Conservation (phyloP, 2,329 filamentous ascomycete genomes). For the Ophiobolus disseminans region DNA sequence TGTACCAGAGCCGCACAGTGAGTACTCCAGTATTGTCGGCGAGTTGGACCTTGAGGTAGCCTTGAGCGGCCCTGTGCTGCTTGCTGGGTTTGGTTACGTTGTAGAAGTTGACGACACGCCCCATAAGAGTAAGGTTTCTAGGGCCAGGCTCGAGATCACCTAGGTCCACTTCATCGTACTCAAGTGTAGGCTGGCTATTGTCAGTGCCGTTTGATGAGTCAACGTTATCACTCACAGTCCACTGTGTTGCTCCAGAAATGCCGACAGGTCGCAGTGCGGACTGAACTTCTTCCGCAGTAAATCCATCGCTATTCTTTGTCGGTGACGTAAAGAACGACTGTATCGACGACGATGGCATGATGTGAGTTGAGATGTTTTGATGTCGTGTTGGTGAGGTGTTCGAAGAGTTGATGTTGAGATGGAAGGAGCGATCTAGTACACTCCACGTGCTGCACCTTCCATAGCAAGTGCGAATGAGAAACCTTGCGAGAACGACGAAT, state of each 20-base stretch:
- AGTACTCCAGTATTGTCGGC: conserved; percentile 64
- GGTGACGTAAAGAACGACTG: neutral
- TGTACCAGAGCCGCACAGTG: conserved; percentile 63
- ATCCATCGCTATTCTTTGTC: conserved; percentile 28
- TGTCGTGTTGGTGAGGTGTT: too few species aligned
- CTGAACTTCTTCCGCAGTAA: conserved; percentile 58
- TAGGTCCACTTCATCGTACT: conserved; percentile 59
- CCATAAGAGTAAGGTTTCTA: conserved; percentile 59
- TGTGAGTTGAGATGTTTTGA: too few species aligned
- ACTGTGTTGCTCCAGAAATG: conserved; percentile 29
- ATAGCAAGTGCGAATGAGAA: too few species aligned
- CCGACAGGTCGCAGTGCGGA: conserved; percentile 45
- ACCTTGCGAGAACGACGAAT: too few species aligned
- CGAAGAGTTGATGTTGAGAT: neutral
- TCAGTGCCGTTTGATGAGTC: conserved; percentile 6
- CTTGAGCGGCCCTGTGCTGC: conserved; percentile 55
- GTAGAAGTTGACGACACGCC: conserved; percentile 64
- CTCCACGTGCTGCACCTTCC: too few species aligned
- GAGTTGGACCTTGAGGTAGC: conserved; percentile 62
- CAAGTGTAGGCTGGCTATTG: conserved; percentile 51
- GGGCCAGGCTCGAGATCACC: conserved; percentile 59
- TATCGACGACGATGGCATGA: neutral
- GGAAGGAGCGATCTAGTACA: neutral
- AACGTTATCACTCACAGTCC: conserved; percentile 15
- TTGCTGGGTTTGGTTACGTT: conserved; percentile 53